Conservation (phyloP, 108 stramenopile genomes). For the Pseudonitzschia pungens region DNA sequence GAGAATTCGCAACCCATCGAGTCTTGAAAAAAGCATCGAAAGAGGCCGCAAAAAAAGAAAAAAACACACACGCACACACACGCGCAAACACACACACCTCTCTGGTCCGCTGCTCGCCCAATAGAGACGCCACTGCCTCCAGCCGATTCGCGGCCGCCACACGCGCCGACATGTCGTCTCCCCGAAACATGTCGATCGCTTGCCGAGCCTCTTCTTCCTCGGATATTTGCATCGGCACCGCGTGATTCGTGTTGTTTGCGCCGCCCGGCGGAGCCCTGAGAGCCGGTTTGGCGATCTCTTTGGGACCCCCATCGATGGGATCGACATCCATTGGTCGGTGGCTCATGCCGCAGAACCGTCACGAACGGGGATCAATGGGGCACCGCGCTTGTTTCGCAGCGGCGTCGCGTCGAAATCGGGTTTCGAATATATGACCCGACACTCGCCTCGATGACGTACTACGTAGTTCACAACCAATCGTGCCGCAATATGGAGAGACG, state of each 20-base stretch:
- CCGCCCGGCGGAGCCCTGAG: constrained; percentile 15
- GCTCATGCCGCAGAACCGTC: neutral
- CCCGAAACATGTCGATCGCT: constrained; percentile 76
- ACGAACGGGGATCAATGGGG: too few species aligned
- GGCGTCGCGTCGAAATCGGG: too few species aligned
- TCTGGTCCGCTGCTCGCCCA: constrained; percentile 75
- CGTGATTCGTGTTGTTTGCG: neutral
- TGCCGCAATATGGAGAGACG: too few species aligned
- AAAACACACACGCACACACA: neutral
- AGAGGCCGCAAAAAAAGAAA: constrained; percentile 4
- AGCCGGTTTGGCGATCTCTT: constrained; percentile 13
- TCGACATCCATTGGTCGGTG: constrained; percentile 47
- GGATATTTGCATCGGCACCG: constrained; percentile 21
- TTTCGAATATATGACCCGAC: too few species aligned
- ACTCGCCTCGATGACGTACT: too few species aligned
- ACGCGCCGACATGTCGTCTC: constrained; percentile 68
- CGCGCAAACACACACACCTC: constrained; percentile 43
- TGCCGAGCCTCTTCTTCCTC: constrained; percentile 81
- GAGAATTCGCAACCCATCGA: neutral
- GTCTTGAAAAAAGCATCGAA: neutral
- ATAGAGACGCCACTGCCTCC: constrained; percentile 58
- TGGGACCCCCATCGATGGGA: constrained; percentile 53
- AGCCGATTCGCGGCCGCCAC: constrained; percentile 69
- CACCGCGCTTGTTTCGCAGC: too few species aligned
- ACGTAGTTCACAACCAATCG: too few species aligned